Conservation (phyloP, 2,329 filamentous ascomycete genomes). For the Phyllosticta citribraziliensis region DNA sequence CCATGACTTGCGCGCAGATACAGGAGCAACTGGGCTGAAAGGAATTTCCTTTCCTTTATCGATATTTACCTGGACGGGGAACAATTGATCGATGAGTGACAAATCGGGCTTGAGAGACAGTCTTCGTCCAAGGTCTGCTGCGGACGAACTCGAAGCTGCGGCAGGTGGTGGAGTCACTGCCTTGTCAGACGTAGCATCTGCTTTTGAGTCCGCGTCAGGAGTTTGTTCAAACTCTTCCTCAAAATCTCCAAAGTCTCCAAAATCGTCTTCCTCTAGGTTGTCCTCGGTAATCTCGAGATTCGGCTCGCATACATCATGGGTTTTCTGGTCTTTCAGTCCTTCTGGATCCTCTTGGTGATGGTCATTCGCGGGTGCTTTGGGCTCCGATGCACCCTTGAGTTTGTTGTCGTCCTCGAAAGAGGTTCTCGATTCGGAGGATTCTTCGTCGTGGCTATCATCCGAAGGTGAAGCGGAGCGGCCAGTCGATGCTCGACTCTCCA, state of each 20-base stretch:
- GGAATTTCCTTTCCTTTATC: slow-evolving; percentile 15
- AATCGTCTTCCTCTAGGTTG: slow-evolving; percentile 12
- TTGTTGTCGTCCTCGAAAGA: slow-evolving; percentile 24
- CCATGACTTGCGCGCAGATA: slow-evolving; percentile 28
- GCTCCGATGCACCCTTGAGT: background rate
- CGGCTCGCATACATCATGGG: background rate
- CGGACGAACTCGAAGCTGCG: background rate
- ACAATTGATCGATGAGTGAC: slow-evolving; percentile 19
- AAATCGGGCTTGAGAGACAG: slow-evolving; percentile 14
- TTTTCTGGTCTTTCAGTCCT: background rate
- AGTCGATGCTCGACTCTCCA: slow-evolving; percentile 18
- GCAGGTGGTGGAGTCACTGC: background rate
- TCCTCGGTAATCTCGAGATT: background rate
- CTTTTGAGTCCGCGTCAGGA: background rate
- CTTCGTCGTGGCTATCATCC: slow-evolving; percentile 24
- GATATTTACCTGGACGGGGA: slow-evolving; percentile 13
- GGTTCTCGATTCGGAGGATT: slow-evolving; percentile 24
- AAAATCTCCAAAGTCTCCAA: slow-evolving; percentile 17
- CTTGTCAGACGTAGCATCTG: background rate
- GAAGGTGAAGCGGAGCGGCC: slow-evolving; percentile 27
- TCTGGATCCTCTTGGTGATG: background rate
- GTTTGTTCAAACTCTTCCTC: slow-evolving; percentile 11
- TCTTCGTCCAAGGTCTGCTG: background rate
- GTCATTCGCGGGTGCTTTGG: background rate
- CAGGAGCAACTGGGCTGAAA: slow-evolving; percentile 24